These are phyloP conservation scores for Cordyceps tenuipes DNA, from an alignment of 2,329 filamentous ascomycete species.

Conservation along the genomic window DNA sequence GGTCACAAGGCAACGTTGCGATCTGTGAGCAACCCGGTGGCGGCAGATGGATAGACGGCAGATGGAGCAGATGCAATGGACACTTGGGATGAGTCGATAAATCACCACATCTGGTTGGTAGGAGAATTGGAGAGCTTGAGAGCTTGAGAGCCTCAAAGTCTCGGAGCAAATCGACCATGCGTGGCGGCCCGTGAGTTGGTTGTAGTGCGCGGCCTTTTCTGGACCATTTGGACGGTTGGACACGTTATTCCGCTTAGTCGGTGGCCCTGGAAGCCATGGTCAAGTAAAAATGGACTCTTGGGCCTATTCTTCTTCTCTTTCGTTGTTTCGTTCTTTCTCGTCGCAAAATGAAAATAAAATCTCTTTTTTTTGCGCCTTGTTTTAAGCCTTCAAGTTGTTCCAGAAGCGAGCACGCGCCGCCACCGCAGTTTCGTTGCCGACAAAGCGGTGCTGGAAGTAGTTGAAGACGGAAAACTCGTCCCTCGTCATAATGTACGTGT, in stretches of 20 bases:
- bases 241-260: too few species aligned
- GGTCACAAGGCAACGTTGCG: neutral
- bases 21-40: neutral
- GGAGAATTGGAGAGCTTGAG: too few species aligned
- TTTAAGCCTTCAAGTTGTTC: constrained; percentile 35
- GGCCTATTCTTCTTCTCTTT: too few species aligned
- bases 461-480: constrained; percentile 85
- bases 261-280: neutral
- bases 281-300: neutral
- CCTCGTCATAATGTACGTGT: constrained; percentile 62
- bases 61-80: neutral
- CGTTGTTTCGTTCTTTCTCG: neutral
- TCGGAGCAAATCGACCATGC: too few species aligned
- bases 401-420: constrained; percentile 45
- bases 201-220: neutral
- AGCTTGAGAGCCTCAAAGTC: too few species aligned
- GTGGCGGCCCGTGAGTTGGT: too few species aligned
- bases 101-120: neutral
- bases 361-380: too few species aligned
- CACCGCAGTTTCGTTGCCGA: constrained; percentile 40
- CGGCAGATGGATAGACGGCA: neutral
- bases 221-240: neutral
- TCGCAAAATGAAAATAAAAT: too few species aligned
- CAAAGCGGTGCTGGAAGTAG: constrained; percentile 64
- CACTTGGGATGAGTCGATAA: neutral